A percentile compares a stretch with the other conserved stretches of the same genome.
phyloP scores from a whole-genome alignment of 495 filamentous ascomycete genomes.

The Chaetomium cochliodes region DNA sequence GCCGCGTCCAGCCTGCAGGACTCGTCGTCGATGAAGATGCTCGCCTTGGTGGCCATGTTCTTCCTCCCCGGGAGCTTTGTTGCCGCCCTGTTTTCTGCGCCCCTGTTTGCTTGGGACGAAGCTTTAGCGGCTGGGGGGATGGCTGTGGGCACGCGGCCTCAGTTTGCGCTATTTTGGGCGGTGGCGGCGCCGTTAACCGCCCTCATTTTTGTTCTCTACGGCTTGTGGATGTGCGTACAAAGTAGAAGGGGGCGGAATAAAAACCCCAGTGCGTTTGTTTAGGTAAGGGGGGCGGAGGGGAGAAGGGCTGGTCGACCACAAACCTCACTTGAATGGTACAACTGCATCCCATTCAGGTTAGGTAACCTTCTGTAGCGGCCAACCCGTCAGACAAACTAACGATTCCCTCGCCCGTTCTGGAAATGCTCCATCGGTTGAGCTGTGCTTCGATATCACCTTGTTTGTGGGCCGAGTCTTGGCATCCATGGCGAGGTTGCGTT shows the following conservation, averaged over 20 bases:
- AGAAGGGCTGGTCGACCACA: too few relatives aligned
- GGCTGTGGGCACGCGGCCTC: constrained; percentile 25
- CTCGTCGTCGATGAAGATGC: constrained; percentile 53
- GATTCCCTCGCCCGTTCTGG: too few relatives aligned
- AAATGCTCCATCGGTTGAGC: too few relatives aligned
- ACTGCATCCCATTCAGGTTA: too few relatives aligned
- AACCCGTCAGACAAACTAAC: too few relatives aligned
- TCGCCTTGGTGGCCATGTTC: constrained; percentile 54
- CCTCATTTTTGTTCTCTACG: constrained; percentile 30
- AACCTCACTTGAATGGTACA: too few relatives aligned
- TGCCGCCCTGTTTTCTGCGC: constrained; percentile 36
- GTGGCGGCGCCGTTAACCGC: constrained; percentile 33
- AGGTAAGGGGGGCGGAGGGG: too few relatives aligned
- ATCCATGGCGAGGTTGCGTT: too few relatives aligned
- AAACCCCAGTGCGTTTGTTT: neutral
- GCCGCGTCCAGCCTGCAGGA: constrained; percentile 46
- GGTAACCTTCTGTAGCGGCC: too few relatives aligned
- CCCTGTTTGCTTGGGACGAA: constrained; percentile 33
- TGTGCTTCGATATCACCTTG: too few relatives aligned
- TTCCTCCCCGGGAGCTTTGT: constrained; percentile 55
- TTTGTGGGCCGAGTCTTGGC: too few relatives aligned
- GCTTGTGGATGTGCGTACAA: constrained; percentile 29
- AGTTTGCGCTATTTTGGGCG: constrained; percentile 36
- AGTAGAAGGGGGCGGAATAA: constrained; percentile 23
- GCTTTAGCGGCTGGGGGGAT: constrained; percentile 5